Conservation (phyloP, 768 basidiomycete species). For the Auricularia sp. region DNA sequence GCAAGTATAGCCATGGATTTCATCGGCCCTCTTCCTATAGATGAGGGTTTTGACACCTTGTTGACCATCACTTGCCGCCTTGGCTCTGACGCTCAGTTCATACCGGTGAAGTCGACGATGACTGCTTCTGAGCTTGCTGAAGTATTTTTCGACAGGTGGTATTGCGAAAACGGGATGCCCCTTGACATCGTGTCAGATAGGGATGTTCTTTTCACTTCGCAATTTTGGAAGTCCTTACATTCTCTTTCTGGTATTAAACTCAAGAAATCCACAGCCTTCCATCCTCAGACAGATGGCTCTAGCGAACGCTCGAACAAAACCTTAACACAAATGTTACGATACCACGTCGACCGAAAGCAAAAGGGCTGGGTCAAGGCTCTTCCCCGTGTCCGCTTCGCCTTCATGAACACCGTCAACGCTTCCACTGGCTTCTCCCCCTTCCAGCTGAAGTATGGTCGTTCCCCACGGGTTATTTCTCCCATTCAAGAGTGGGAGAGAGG, state of each 20-base stretch:
- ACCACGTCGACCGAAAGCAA: conserved; percentile 16
- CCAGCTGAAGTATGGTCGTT: conserved; percentile 16
- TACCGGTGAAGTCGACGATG: background rate
- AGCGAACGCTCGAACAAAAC: conserved; percentile 26
- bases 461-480: conserved; percentile 18
- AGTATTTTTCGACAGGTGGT: background rate
- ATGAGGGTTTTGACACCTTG: conserved; percentile 21
- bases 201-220: conserved; percentile 23
- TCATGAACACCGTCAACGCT: conserved; percentile 24
- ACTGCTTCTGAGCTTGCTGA: background rate
- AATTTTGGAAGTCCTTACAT: conserved; percentile 20
- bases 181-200: conserved; percentile 21
- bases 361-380: conserved; percentile 21
- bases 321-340: no score
- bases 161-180: conserved; percentile 16
- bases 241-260: conserved; percentile 18
- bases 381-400: conserved; percentile 20
- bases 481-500: conserved; percentile 5
- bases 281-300: conserved; percentile 27
- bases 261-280: conserved; percentile 25
- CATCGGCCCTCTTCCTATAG: conserved; percentile 24
- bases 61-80: conserved; percentile 18
- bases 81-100: conserved; percentile 14
- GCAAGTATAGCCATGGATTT: conserved; percentile 25
- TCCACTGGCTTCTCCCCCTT: conserved; percentile 29